Evolutionary conservation across 495 filamentous ascomycete genomes (phyloP), one percentile per base, ranked within the genome.

Genomic region (Hypoxylon cercidicola): DNA sequence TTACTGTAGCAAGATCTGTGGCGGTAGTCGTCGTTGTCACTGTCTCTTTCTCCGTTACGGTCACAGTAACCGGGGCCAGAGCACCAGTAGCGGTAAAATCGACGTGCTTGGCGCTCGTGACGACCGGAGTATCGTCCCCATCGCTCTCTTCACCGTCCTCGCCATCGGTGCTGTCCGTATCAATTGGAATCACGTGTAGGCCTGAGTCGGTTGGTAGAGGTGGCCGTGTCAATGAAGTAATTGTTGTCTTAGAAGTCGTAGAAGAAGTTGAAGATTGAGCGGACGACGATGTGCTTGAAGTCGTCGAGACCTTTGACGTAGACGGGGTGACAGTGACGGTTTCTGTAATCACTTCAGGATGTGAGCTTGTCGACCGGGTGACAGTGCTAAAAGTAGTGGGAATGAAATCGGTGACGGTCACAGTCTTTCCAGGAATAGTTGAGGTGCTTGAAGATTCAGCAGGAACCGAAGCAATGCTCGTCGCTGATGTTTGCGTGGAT

Each of bases 21-120:
- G 39, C 52, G 13, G 64, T 71, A 3, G 61, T 55, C 1, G 54
- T 71, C 8, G 53, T 46, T 0, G 62, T 72, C 15, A 63, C 58
- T 3, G 43, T 66, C 48, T 72, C 65, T 19, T 62, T 68, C 43
- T 65, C 65, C 5, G 58, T 68, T 23, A 62, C 58, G 10, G 60
- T 72, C 21, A 65, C 48, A 4, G 59, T 69, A 15, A 41, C 65
- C 0, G 54, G 49, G 6, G 49, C 21, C 1, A 16, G 50, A 28
- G 55, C 13, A n/a, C 30, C 13, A 2, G 37, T 21, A 18, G 45
- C 46, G 8, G 5, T 44, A 7, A 47, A 16, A 8, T 35, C 56
- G 13, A 62, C 37, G 37, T 49, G 41, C 10, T 50, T 58, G 4
- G 58, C 20, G 23, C 13, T 49, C 5, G 58, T 62, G 6, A 44